phyloP scores from a whole-genome alignment of 139 green algal species.

The Chloropicon primus region DNA sequence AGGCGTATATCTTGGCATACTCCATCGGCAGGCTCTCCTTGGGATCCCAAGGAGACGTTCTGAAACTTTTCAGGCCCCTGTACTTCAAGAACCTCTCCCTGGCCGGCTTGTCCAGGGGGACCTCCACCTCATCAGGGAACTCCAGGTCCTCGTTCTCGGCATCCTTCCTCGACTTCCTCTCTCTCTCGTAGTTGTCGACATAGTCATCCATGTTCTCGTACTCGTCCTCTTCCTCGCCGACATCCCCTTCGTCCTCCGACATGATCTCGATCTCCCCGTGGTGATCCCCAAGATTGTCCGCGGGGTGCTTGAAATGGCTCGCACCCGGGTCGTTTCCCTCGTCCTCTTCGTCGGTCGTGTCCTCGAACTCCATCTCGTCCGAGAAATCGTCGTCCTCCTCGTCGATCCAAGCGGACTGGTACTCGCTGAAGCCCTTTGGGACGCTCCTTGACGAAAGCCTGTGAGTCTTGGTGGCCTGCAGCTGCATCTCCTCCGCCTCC shows the following conservation, averaged over 20 bases:
- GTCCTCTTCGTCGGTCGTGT: slow-evolving; percentile 1
- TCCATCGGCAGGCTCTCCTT: slow-evolving; percentile 71
- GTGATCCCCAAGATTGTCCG: neutral
- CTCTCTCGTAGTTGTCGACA: slow-evolving; percentile 5
- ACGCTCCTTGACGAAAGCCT: slow-evolving; percentile 21
- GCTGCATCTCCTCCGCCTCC: slow-evolving; percentile 17
- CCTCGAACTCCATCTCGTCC: neutral
- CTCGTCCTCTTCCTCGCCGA: slow-evolving; percentile 21
- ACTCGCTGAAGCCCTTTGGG: slow-evolving; percentile 69
- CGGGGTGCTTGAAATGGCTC: no score
- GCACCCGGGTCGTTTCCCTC: slow-evolving; percentile 13
- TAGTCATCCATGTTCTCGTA: slow-evolving; percentile 16
- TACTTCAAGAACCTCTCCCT: slow-evolving; percentile 45
- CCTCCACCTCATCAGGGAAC: slow-evolving; percentile 84
- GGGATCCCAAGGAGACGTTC: slow-evolving; percentile 76
- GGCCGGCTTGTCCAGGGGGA: slow-evolving; percentile 45
- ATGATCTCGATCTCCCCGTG: slow-evolving; percentile 10
- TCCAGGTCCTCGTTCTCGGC: slow-evolving; percentile 48
- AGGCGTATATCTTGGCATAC: slow-evolving; percentile 84
- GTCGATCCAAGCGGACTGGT: slow-evolving; percentile 89
- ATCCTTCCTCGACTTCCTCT: slow-evolving; percentile 16
- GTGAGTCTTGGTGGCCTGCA: neutral
- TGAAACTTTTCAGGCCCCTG: slow-evolving; percentile 81
- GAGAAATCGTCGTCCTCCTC: slow-evolving; percentile 7
- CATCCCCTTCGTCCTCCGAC: slow-evolving; percentile 33